Percentiles rank a stretch among this genome's conserved stretches.
These are phyloP conservation scores for Stagonosporopsis vannaccii DNA, from an alignment of 2,329 filamentous ascomycete genomes.

Conservation along the genomic window DNA sequence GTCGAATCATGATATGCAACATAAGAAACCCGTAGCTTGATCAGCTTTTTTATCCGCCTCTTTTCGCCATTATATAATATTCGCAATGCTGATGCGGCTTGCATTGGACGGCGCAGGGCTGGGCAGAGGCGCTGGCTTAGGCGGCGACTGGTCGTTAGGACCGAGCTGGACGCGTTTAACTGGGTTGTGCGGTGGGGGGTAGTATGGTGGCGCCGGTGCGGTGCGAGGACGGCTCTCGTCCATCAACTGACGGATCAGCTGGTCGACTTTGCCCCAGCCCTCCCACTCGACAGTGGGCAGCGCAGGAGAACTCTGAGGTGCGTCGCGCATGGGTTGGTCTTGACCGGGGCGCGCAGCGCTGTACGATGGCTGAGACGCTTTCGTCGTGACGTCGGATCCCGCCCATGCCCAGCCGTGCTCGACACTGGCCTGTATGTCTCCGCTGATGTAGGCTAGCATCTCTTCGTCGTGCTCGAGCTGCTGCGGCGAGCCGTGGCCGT, in stretches of 20 bases:
- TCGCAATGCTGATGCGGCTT: slow-evolving; percentile 54
- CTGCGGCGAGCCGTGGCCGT: slow-evolving; percentile 47
- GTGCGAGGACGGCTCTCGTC: slow-evolving; percentile 53
- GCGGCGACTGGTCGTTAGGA: slow-evolving; percentile 28
- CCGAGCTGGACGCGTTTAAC: slow-evolving; percentile 48
- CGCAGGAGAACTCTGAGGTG: slow-evolving; percentile 58
- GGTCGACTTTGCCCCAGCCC: slow-evolving; percentile 79
- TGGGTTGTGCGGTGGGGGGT: slow-evolving; percentile 47
- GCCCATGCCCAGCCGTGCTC: slow-evolving; percentile 85
- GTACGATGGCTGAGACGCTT: neutral
- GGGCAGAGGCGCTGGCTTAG: slow-evolving; percentile 27
- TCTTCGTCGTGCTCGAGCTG: slow-evolving; percentile 77
- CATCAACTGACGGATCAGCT: slow-evolving; percentile 64
- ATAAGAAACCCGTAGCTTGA: neutral
- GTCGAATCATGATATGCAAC: slow-evolving; percentile 4
- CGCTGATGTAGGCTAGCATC: slow-evolving; percentile 83
- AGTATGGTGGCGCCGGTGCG: slow-evolving; percentile 40
- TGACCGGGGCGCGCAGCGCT: slow-evolving; percentile 16
- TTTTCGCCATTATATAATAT: slow-evolving; percentile 47
- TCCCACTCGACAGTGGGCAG: slow-evolving; percentile 73
- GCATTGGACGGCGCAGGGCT: slow-evolving; percentile 49
- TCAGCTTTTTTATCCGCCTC: neutral
- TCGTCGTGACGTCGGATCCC: slow-evolving; percentile 49
- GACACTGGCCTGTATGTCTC: slow-evolving; percentile 81
- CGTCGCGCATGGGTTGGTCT: slow-evolving; percentile 45